Conservation (phyloP, 768 basidiomycete genomes). For the Tephrocybe sp. region DNA sequence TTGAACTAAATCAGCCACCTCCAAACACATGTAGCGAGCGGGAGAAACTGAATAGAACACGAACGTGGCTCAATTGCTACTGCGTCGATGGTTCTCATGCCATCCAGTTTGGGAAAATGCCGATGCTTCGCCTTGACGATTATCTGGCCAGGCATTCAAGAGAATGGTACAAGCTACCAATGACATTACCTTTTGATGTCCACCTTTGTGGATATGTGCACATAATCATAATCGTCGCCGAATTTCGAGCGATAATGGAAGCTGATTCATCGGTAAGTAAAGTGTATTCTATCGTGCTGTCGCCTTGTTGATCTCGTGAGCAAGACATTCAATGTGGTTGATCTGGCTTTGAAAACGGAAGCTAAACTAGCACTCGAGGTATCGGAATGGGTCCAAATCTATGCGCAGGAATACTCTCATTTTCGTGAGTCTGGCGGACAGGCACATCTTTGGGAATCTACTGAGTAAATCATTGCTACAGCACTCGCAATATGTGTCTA, state of each 20-base stretch:
- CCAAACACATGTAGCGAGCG: conserved; percentile 49
- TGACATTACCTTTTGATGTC: conserved; percentile 39
- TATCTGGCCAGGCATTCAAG: conserved; percentile 48
- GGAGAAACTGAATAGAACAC: conserved; percentile 65
- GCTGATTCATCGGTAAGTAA: conserved; percentile 4
- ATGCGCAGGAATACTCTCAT: conserved; percentile 33
- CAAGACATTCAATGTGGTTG: conserved; percentile 33
- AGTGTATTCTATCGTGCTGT: not conserved
- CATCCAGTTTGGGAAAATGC: conserved; percentile 74
- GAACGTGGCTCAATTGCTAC: conserved; percentile 76
- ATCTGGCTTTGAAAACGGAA: conserved; percentile 34
- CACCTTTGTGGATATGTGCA: conserved; percentile 54
- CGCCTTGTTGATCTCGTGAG: not conserved
- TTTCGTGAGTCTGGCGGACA: conserved; percentile 27
- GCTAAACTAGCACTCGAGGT: conserved; percentile 33
- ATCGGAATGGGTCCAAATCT: conserved; percentile 37
- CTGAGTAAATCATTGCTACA: conserved; percentile 16
- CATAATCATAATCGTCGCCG: conserved; percentile 45
- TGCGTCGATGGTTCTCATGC: conserved; percentile 73
- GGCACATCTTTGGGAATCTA: not conserved
- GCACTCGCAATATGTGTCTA: conserved; percentile 42
- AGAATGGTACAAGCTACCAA: conserved; percentile 44
- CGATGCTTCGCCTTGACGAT: conserved; percentile 64
- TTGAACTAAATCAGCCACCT: conserved; percentile 60
- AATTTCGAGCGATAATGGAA: conserved; percentile 32